Base-by-base conservation (phyloP, 306 rosid genomes). In the Prunus dulcis region DNA sequence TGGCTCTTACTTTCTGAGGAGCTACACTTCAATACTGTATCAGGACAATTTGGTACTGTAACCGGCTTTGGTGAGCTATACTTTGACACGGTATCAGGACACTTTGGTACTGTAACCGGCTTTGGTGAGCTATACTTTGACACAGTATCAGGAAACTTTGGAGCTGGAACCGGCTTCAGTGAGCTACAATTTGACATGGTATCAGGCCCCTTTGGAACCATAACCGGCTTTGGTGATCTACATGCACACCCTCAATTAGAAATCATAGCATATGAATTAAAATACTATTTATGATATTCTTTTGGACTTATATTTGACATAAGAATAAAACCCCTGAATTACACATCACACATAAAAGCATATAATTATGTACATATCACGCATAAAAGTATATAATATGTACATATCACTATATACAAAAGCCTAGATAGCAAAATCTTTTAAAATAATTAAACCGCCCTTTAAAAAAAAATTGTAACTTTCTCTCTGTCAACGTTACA, bases 1-100 rank as follows among this genome's bases (percentile, higher is more conserved):
- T 84, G 96, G 80, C 89, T 89, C 87, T 84, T 92, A 67, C 86
- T 87, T 79, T 77, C 85, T 30, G 91, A 82, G 9, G 88, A 55
- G 63, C 75, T 85, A 70, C 80, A 72, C 87, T 91, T 92, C 3
- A 20, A 45, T 46, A 18, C 14, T 15, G 17, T 11, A 17, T 45
- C 18, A 57, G 56, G 45, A 58, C 0, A 9, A 19, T 58, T 56
- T 23, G 53, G 50, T 25, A 23, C 64, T 27, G 38, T 25, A 43
- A 25, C 76, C 0, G 18, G 56, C 55, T 15, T 73, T 43, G 57
- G 12, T 8, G 30, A 28, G 38, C 25, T 58, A 73, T 57, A 22
- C 41, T 38, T 41, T 72, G 53, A 9, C 32, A 41, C 12, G 2
- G 20, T 41, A 22, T 41, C 15, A 14, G 55, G 45, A 58, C 0